Conservation (phyloP, 352 stramenopile species). For the Pythium brassicae region DNA sequence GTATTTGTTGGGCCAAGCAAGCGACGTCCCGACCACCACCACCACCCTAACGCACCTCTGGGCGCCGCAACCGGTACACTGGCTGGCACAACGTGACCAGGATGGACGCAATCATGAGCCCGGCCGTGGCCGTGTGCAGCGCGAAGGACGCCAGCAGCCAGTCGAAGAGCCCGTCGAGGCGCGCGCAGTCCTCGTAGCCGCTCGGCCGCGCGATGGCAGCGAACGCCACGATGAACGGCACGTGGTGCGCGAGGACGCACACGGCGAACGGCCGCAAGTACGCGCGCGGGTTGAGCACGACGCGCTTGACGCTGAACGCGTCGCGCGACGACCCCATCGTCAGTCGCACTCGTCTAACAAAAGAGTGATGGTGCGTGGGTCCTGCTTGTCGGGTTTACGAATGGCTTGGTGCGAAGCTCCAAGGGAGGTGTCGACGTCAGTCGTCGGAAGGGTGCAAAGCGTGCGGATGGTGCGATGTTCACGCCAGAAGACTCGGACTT, state of each 20-base stretch:
- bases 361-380: too few relatives aligned
- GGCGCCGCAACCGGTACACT: slow-evolving; percentile 50
- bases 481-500: too few relatives aligned
- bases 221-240: slow-evolving; percentile 63
- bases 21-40: too few relatives aligned
- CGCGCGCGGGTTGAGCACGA: slow-evolving; percentile 75
- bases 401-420: too few relatives aligned
- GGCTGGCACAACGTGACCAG: slow-evolving; percentile 43
- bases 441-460: too few relatives aligned
- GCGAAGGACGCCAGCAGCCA: slow-evolving; percentile 56
- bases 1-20: too few relatives aligned
- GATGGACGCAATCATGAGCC: slow-evolving; percentile 33
- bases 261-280: slow-evolving; percentile 61
- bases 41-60: slow-evolving; percentile 26
- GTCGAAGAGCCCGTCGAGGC: slow-evolving; percentile 45
- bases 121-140: slow-evolving; percentile 35
- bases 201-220: slow-evolving; percentile 28
- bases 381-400: too few relatives aligned
- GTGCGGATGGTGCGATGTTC: too few relatives aligned
- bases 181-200: slow-evolving; percentile 34
- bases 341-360: too few relatives aligned
- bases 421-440: too few relatives aligned
- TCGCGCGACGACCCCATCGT: not conserved
- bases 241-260: slow-evolving; percentile 54
- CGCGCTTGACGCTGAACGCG: slow-evolving; percentile 35